Base-by-base conservation (phyloP, 331 rosid species). In the Rhamnella rubrinervis region DNA sequence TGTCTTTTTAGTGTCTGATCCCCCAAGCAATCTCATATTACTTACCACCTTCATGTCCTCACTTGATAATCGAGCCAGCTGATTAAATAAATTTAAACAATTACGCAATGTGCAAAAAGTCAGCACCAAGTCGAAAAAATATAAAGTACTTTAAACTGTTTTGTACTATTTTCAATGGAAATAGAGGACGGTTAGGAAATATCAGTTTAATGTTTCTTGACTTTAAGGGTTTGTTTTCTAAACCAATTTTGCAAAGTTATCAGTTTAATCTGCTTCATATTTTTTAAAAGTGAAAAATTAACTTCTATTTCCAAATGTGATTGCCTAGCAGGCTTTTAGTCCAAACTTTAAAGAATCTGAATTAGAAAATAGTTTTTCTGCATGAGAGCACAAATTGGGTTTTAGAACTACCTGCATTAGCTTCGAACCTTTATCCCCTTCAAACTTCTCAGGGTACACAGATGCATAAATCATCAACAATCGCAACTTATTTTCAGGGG, bases 391-490 rank as follows among this genome's bases (percentile, higher is more conserved):
- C 53, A n/a, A 63, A 62, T 11, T 57, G 74, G 71, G 57, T 65
- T 66, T 61, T 67, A 61, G 41, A 78, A 70, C 67, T 49, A 93
- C 97, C 98, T 93, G 98, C 96, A 91, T 85, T 79, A 93, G 77
- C 83, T 89, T 93, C 67, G 74, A 6, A 67, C 87, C 98, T 85
- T 86, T 93, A 78, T 91, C 97, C 44, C 95, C 95, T 73, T 91
- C 93, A 73, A 93, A 93, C 83, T 93, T 93, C 72, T 93, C 97
- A 59, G 97, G 97, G 78, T 85, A 89, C 53, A 85, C 92, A 6
- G 40, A 66, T 8, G 98, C 96, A 86, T 87, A 93, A 72, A 93
- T 87, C 89, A 93, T 93, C 84, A 93, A 73, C 80, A 93, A 81
- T 40, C 98, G 98, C 78, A 93, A 70, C 89, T 93, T 93, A 66